Conservation (phyloP, 2,329 filamentous ascomycete species). For the Escovopsis sp. region DNA sequence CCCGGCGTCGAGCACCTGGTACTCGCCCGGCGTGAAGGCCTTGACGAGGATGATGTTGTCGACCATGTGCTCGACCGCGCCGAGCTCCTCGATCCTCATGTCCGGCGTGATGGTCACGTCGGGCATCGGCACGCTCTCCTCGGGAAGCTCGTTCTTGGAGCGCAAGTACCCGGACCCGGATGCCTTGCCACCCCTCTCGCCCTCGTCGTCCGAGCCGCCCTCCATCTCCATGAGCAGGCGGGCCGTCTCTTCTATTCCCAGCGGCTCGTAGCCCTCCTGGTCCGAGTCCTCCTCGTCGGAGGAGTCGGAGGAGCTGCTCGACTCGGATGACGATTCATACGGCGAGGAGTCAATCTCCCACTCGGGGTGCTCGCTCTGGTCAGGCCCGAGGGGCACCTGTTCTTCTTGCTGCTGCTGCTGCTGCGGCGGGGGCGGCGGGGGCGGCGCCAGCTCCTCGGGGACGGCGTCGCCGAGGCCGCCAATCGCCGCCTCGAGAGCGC, state of each 20-base stretch:
- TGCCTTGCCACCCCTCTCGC: slow-evolving; percentile 30
- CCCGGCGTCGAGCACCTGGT: slow-evolving; percentile 69
- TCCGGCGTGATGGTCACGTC: slow-evolving; percentile 63
- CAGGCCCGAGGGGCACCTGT: slow-evolving; percentile 15
- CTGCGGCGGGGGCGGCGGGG: neutral
- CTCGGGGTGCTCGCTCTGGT: slow-evolving; percentile 44
- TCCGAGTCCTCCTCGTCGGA: slow-evolving; percentile 41
- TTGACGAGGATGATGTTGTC: slow-evolving; percentile 67
- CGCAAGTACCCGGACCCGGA: slow-evolving; percentile 38
- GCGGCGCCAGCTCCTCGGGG: slow-evolving; percentile 1
- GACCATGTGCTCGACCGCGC: slow-evolving; percentile 60
- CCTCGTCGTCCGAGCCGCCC: slow-evolving; percentile 65
- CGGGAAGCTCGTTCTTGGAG: slow-evolving; percentile 66
- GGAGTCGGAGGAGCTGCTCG: slow-evolving; percentile 43
- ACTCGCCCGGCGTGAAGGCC: slow-evolving; percentile 64
- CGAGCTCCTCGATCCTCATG: slow-evolving; percentile 64
- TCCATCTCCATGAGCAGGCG: slow-evolving; percentile 76
- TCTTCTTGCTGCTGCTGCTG: slow-evolving; percentile 3
- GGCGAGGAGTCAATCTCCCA: slow-evolving; percentile 76
- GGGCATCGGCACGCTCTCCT: slow-evolving; percentile 55
- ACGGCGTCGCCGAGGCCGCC: slow-evolving; percentile 18
- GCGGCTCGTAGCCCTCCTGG: slow-evolving; percentile 52
- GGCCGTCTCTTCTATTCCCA: slow-evolving; percentile 71
- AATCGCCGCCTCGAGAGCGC: slow-evolving; percentile 29
- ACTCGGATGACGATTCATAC: slow-evolving; percentile 52